These are phyloP conservation scores for Monocercomonoides exilis DNA, from an alignment of 78 protist species.

Conservation along the genomic window DNA sequence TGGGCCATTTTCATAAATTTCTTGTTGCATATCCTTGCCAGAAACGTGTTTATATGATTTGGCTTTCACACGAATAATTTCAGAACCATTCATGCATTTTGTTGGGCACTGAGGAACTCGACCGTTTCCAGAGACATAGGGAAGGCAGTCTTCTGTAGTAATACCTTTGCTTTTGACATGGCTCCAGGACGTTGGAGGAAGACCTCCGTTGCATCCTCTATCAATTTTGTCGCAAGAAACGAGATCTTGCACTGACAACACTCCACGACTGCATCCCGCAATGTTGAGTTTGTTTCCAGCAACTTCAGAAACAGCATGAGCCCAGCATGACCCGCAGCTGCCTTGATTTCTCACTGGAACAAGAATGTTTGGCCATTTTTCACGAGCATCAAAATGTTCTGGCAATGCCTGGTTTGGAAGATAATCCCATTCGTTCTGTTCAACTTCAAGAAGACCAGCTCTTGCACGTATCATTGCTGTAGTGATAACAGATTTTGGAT, in stretches of 20 bases:
- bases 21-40: neutral
- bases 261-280: neutral
- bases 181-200: neutral
- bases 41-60: neutral
- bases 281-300: neutral
- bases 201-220: neutral
- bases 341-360: neutral
- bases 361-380: neutral
- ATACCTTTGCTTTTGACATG: neutral
- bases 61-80: neutral
- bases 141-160: neutral
- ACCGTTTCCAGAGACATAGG: neutral
- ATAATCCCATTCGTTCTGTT: neutral
- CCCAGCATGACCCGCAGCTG: constrained; percentile 11
- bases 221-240: no score
- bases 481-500: neutral
- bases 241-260: constrained; percentile 7
- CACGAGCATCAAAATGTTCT: neutral
- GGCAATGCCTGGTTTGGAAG: neutral
- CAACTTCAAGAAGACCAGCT: neutral
- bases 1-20: neutral
- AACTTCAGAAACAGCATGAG: neutral
- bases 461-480: no score
- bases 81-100: neutral
- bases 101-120: neutral